Evolutionary conservation across 2,329 filamentous ascomycete species (phyloP).

Genomic region (Pseudogymnoascus sp.): DNA sequence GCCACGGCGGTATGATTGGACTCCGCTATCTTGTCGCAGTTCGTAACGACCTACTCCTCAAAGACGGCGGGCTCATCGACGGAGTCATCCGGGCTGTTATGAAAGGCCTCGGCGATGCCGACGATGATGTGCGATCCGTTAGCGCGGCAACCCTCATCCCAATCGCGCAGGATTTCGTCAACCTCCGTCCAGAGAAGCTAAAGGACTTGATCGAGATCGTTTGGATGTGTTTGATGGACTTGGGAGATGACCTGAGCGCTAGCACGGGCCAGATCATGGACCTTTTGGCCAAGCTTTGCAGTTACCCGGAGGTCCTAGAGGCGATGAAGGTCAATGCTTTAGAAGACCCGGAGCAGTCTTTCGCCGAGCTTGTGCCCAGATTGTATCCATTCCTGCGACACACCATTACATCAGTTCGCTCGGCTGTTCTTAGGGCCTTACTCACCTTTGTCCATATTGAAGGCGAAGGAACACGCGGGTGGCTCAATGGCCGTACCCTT

Average conservation of each 20-base stretch:
- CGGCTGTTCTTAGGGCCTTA: slow-evolving; percentile 85
- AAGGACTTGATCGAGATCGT: slow-evolving; percentile 85
- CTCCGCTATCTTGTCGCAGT: slow-evolving; percentile 92
- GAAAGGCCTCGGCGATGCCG: slow-evolving; percentile 82
- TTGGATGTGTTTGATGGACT: slow-evolving; percentile 91
- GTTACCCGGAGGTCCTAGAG: slow-evolving; percentile 84
- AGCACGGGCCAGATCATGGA: slow-evolving; percentile 99
- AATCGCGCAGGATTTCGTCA: slow-evolving; percentile 91
- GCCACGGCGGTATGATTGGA: slow-evolving; percentile 96
- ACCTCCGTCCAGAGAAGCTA: slow-evolving; percentile 69
- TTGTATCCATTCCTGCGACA: slow-evolving; percentile 95
- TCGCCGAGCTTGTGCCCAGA: slow-evolving; percentile 83
- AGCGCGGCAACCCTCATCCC: slow-evolving; percentile 96
- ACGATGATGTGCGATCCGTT: slow-evolving; percentile 94
- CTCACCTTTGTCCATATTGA: slow-evolving; percentile 89
- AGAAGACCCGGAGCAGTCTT: slow-evolving; percentile 78
- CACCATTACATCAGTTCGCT: slow-evolving; percentile 91
- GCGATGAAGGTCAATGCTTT: slow-evolving; percentile 89
- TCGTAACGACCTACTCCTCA: slow-evolving; percentile 80
- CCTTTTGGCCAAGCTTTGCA: slow-evolving; percentile 87
- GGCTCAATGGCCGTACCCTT: slow-evolving; percentile 85
- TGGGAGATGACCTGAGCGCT: slow-evolving; percentile 94
- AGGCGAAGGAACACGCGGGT: slow-evolving; percentile 70
- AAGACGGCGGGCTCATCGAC: slow-evolving; percentile 80
- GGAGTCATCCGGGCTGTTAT: slow-evolving; percentile 89